Evolutionary conservation across 176 grass and related monocot species (phyloP), one percentile per base, ranked within the genome.

Genomic region (Typha latifolia): DNA sequence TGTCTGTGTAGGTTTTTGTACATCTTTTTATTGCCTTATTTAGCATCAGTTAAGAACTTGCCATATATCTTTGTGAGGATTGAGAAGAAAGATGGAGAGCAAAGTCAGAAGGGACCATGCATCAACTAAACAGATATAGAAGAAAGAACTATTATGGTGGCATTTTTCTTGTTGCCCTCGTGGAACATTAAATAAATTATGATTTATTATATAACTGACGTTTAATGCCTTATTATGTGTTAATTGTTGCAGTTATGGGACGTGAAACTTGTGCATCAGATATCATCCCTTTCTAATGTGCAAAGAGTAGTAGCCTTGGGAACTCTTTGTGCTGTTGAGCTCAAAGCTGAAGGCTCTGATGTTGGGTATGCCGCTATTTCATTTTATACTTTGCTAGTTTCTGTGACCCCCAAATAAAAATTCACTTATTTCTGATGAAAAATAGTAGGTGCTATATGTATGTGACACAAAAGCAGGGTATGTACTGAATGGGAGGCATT

Each of bases 241-340:
- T 19, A 64, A 32, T 66, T 32, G 72, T 26, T 91, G 71, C 84
- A 97, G 85, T 47, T 97, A 62, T 97, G 93, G 93, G 85, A 92
- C 61, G 5, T 49, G 64, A 65, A 78, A 73, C 80, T 82, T 92
- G 75, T 89, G 63, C 84, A 69, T 47, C 61, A 78, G 76, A 82
- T 92, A 70, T 89, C 85, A 0, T 78, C 71, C 12, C 70, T 92
- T 34, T 73, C 78, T 21, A 88, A 82, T 73, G 85, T 97, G 62
- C 75, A 84, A 75, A 92, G 94, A 78, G 74, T 92, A 31, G 64
- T 97, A 15, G 77, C 80, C 13, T 48, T 97, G 56, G 94, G 88
- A 63, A 97, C 94, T 56, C 63, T 97, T 0, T 90, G 81, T 68
- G 94, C 85, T 63, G 65, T 97, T 77, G 85, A 97, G 77, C 89